These are phyloP conservation scores for Dioscorea dumetorum DNA, from an alignment of 106 monocot genomes.

Conservation along the genomic window DNA sequence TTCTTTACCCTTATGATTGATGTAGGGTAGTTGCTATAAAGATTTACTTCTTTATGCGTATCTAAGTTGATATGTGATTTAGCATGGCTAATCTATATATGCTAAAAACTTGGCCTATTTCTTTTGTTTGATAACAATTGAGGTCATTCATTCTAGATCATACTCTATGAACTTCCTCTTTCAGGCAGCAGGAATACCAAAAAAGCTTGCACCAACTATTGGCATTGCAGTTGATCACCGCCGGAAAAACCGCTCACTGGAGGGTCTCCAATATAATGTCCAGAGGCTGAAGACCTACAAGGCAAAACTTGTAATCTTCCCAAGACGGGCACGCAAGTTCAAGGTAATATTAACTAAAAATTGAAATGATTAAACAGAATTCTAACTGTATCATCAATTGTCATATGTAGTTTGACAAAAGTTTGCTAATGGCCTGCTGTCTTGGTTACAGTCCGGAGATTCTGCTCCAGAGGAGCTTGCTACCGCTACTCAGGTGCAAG, in stretches of 20 bases:
- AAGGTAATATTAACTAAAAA: slow-evolving; percentile 10
- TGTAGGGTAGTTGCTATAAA: no score
- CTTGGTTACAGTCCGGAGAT: slow-evolving; percentile 26
- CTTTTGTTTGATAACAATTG: background rate
- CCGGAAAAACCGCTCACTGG: slow-evolving; percentile 22
- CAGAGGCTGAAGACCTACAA: slow-evolving; percentile 25
- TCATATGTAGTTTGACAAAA: background rate
- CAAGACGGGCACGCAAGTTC: slow-evolving; percentile 10
- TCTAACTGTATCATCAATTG: no score
- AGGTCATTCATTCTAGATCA: background rate
- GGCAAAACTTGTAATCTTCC: slow-evolving; percentile 26
- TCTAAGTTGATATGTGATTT: background rate
- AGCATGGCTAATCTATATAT: background rate
- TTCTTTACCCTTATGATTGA: no score
- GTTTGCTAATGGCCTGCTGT: background rate
- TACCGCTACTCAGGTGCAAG: slow-evolving; percentile 27
- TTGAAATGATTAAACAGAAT: no score
- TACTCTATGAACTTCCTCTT: background rate
- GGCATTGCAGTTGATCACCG: slow-evolving; percentile 68
- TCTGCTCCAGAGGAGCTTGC: slow-evolving; percentile 32
- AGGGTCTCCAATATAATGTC: slow-evolving; percentile 15
- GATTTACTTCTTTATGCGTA: background rate
- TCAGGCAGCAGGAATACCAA: slow-evolving; percentile 51
- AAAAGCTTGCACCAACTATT: slow-evolving; percentile 59
- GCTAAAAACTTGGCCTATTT: background rate